Base-by-base conservation (phyloP, 2,329 filamentous ascomycete species). In the Xylariaceae sp. region DNA sequence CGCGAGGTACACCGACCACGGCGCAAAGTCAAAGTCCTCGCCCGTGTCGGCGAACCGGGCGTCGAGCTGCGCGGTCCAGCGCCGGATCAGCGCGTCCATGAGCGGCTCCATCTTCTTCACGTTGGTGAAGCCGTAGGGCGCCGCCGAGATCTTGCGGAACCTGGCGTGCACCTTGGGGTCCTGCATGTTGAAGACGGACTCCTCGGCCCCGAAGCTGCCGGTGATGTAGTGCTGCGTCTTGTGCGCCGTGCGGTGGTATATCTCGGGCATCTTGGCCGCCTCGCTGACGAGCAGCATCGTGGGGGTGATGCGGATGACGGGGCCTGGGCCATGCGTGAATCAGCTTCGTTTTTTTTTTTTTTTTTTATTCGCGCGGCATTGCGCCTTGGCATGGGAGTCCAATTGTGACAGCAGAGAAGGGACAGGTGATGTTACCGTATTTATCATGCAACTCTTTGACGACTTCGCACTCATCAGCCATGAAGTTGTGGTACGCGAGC, bases 161-260 rank as follows among this genome's bases (percentile, higher is more conserved):
- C 65, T 61, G 3, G 74, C 65, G 53, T 81, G 78, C 4, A 63
- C 60, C 39, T 64, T 65, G 34, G 72, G 64, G 34, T 74, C 68
- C 44, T 73, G 72, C 68, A 78, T 79, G 43, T 79, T 79, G 57
- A 82, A 79, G 4, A 70, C 22, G 11, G 22, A 26, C 44, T 79
- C 76, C 4, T 65, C 69, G 41, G 74, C 68, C 13, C 76, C 76
- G 48, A 80, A 78, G 18, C 67, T 73, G 16, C 76, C 76, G 0
- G 75, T 74, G 43, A 79, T 75, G 53, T 81, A 81, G 56, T 78
- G 72, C 37, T 75, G 67, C 1, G 73, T 74, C 53, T 81, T 82
- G 59, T 77, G 66, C 4, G 71, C 75, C 47, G 73, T 64, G 17
- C 75, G 70, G 39, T 68, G 65, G 59, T 81, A 82, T 19, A 82